Percentiles rank a stretch among this genome's conserved stretches.
These are phyloP conservation scores for Plasmodium chabaudi DNA, from an alignment of 169 alveolate genomes.

Conservation along the genomic window DNA sequence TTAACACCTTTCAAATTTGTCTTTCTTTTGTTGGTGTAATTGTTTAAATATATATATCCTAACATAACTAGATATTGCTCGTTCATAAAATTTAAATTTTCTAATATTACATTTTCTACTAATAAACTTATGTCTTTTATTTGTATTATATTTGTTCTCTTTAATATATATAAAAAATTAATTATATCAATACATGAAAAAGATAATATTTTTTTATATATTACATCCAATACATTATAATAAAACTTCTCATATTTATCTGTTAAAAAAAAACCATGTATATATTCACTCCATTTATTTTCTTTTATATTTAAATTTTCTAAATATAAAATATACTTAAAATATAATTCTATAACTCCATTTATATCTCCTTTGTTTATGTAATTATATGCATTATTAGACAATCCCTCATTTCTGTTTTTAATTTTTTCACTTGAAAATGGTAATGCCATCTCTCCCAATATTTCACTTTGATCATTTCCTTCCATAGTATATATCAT, in stretches of 20 bases:
- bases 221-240: constrained; percentile 12
- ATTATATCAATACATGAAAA: constrained; percentile 64
- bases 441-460: background rate
- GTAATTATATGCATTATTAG: background rate
- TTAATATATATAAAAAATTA: constrained; percentile 44
- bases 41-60: constrained; percentile 58
- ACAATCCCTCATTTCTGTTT: background rate
- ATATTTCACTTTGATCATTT: background rate
- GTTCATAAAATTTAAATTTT: constrained; percentile 30
- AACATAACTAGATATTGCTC: constrained; percentile 42
- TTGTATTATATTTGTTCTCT: constrained; percentile 26
- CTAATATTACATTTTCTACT: constrained; percentile 27
- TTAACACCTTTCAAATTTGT: constrained; percentile 8
- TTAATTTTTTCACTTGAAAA: background rate
- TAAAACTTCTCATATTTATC: constrained; percentile 28
- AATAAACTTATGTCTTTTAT: constrained; percentile 35
- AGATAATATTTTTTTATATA: constrained; percentile 43
- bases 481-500: background rate
- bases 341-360: constrained; percentile 27
- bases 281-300: constrained; percentile 39
- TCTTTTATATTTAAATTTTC: constrained; percentile 51
- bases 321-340: constrained; percentile 29
- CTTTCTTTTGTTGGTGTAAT: constrained; percentile 31
- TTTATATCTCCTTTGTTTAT: background rate
- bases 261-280: constrained; percentile 14